A percentile compares a stretch with the other conserved stretches of the same genome.
Evolutionary conservation across 306 rosid genomes (phyloP).

Genomic region (Parietaria judaica): DNA sequence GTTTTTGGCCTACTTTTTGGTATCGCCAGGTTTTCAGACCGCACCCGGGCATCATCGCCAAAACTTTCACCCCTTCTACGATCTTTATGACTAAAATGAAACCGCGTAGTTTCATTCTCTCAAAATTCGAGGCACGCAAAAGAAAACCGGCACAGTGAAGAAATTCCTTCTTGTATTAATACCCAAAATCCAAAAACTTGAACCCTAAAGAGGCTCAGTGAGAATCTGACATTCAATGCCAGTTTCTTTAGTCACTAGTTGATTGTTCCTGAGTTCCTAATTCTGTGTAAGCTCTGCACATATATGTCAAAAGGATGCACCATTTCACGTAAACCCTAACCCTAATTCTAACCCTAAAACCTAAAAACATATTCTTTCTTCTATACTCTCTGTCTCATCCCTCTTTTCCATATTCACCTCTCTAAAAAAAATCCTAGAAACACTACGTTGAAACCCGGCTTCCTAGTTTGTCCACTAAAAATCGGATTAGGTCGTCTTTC

Average conservation of each 20-base stretch:
- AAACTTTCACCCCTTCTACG: no score
- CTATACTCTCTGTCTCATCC: constrained; percentile 1
- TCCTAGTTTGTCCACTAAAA: neutral
- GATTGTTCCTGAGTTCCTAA: neutral
- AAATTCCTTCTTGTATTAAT: neutral
- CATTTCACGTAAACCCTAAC: constrained; percentile 7
- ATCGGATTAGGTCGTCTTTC: constrained; percentile 28
- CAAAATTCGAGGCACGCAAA: neutral
- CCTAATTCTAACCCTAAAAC: neutral
- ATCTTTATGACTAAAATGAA: no score
- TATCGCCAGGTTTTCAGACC: no score
- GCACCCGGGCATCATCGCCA: no score
- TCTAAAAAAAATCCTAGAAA: neutral
- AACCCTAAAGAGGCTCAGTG: constrained; percentile 3
- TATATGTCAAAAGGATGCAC: neutral
- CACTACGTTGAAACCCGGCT: constrained; percentile 15
- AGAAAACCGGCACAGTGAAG: no score
- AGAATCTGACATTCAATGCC: neutral
- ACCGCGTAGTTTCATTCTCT: neutral
- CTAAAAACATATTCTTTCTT: constrained; percentile 1
- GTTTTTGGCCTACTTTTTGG: no score
- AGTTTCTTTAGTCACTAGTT: neutral
- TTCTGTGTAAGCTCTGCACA: constrained; percentile 3
- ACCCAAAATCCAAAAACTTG: neutral
- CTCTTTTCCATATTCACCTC: neutral